phyloP scores from a whole-genome alignment of 106 monocot species.

The Dendrobium officinale region DNA sequence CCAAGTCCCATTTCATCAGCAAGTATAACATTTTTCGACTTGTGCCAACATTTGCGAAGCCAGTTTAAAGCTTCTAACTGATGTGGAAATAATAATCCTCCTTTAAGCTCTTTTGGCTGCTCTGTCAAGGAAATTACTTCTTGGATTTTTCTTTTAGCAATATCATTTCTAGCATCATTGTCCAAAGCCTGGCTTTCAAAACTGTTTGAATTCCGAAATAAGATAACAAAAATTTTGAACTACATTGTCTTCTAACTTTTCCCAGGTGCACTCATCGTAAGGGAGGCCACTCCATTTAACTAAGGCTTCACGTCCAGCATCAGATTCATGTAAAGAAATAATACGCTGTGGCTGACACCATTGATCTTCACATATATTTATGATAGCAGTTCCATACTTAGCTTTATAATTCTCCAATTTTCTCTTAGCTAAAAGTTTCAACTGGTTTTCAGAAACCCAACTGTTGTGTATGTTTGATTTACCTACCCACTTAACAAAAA shows the following conservation, averaged over 20 bases:
- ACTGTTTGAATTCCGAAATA: slow-evolving; percentile 44
- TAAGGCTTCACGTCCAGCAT: slow-evolving; percentile 59
- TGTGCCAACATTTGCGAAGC: slow-evolving; percentile 89
- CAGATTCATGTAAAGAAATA: slow-evolving; percentile 46
- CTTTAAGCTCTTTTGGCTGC: slow-evolving; percentile 86
- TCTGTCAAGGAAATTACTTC: slow-evolving; percentile 51
- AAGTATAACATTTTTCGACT: slow-evolving; percentile 92
- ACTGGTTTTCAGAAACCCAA: slow-evolving; percentile 73
- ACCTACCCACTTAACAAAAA: slow-evolving; percentile 93
- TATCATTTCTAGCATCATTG: slow-evolving; percentile 31
- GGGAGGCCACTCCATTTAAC: slow-evolving; percentile 81
- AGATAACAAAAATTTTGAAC: slow-evolving; percentile 43
- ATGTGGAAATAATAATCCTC: slow-evolving; percentile 86
- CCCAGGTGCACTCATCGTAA: slow-evolving; percentile 99
- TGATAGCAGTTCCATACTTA: slow-evolving; percentile 59
- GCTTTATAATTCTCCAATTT: slow-evolving; percentile 94
- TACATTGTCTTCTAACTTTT: slow-evolving; percentile 71
- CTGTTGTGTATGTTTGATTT: slow-evolving; percentile 86
- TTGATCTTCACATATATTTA: slow-evolving; percentile 85
- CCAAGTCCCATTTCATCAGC: slow-evolving; percentile 99
- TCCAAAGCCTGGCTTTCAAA: slow-evolving; percentile 54
- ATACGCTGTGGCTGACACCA: slow-evolving; percentile 77
- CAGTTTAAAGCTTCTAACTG: slow-evolving; percentile 96
- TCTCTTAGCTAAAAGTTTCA: slow-evolving; percentile 79
- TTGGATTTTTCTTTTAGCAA: slow-evolving; percentile 32